Evolutionary conservation across 2,329 filamentous ascomycete genomes (phyloP).

Genomic region (Fusarium nanum): DNA sequence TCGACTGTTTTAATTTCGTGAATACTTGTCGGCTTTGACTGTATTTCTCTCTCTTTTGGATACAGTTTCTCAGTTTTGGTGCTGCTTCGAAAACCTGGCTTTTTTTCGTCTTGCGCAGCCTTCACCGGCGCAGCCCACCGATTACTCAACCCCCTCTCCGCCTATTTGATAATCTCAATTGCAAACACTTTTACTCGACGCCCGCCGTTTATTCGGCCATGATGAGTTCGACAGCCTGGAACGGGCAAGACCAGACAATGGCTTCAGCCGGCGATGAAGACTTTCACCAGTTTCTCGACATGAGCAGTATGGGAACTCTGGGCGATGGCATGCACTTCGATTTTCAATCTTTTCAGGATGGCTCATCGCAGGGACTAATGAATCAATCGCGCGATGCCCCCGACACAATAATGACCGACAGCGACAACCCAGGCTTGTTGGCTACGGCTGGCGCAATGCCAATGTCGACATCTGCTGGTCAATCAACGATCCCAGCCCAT

Average conservation of each 20-base stretch:
- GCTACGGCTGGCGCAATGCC: conserved; percentile 51
- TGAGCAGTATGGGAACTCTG: conserved; percentile 66
- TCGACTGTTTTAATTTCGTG: conserved; percentile 13
- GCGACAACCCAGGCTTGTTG: conserved; percentile 49
- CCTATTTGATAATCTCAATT: conserved; percentile 15
- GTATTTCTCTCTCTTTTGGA: conserved; percentile 3
- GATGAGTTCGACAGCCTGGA: conserved; percentile 68
- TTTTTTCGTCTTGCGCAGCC: conserved; percentile 13
- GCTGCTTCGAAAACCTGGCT: conserved; percentile 16
- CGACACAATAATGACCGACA: conserved; percentile 53
- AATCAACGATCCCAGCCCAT: conserved; percentile 60
- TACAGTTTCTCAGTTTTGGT: conserved; percentile 26
- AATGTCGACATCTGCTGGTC: conserved; percentile 60
- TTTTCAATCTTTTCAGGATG: conserved; percentile 66
- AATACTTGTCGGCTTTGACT: conserved; percentile 11
- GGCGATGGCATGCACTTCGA: conserved; percentile 68
- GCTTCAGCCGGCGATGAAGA: conserved; percentile 66
- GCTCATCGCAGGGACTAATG: conserved; percentile 50
- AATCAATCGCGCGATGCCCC: conserved; percentile 46
- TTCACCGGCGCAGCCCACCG: conserved; percentile 16
- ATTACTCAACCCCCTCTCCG: conserved; percentile 26
- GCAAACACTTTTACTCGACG: conserved; percentile 21
- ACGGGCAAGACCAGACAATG: conserved; percentile 67
- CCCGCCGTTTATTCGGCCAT: conserved; percentile 49
- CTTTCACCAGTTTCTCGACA: conserved; percentile 73